Evolutionary conservation across 768 basidiomycete species (phyloP), one percentile per base, ranked within the genome.

Genomic region (Lactarius deliciosus): DNA sequence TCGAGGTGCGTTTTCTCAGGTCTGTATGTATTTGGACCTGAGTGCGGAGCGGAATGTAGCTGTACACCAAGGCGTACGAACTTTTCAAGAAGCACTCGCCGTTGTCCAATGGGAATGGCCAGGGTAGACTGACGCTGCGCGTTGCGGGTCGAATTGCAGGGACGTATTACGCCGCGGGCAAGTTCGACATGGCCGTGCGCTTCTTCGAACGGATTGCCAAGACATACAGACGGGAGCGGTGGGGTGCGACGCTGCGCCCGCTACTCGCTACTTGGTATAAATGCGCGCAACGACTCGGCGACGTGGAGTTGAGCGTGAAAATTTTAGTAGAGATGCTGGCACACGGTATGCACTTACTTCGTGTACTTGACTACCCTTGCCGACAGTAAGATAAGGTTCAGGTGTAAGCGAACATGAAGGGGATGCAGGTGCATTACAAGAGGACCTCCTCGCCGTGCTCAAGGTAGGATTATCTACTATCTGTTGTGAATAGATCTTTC

Each of bases 41-140:
- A 61, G 10, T 38, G 9, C 20, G 32, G 32, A 34, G 18, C 10
- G 22, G 36, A 55, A 45, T 22, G 7, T 63, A 96, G 93, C 82
- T 99, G 1, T 96, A 94, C 74, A 97, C 94, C 8, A 94, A 96
- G 73, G 83, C 97, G 1, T 98, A 99, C 76, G 93, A 96, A 70
- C 75, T 94, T 13, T 94, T 97, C 81, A 98, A 96, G 79, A 89
- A 86, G 71, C 84, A 91, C 72, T 80, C 79, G 53, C 76, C 83
- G 1, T 41, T 63, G 32, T 69, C 78, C 41, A 73, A 78, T 28
- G 60, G 58, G 58, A 79, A 82, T 22, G 83, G 82, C n/a, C 92
- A 91, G 70, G 86, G 87, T 3, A 86, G 96, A 11, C 77, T 94
- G 68, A 94, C 93, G 0, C 79, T 96, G n/a, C 92, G 87, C 83